These are phyloP conservation scores for Forsythia suspensa DNA, from an alignment of 257 asterid genomes.

Conservation along the genomic window DNA sequence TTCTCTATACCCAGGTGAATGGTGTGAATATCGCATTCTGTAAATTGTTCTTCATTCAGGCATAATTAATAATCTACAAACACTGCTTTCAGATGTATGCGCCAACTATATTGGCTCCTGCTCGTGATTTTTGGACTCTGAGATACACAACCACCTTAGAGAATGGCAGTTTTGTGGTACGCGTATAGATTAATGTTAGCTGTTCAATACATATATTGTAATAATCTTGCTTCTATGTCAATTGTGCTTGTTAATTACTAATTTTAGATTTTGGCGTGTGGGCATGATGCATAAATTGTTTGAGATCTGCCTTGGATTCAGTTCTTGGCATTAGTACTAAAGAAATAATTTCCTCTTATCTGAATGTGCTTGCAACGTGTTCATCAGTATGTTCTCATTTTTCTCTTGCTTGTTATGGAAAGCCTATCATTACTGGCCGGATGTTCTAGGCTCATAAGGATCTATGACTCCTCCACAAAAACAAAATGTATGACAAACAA, in stretches of 20 bases:
- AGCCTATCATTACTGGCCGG: neutral
- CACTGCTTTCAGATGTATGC: slow-evolving; percentile 69
- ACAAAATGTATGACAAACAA: neutral
- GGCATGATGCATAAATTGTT: neutral
- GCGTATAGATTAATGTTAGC: slow-evolving; percentile 22
- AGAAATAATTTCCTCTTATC: neutral
- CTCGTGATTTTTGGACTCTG: slow-evolving; percentile 97
- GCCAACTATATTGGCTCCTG: slow-evolving; percentile 93
- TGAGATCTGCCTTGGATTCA: neutral
- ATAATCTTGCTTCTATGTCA: neutral
- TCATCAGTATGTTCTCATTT: neutral
- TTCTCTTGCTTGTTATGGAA: neutral
- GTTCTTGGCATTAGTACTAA: neutral
- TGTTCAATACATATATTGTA: neutral
- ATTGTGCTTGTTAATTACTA: neutral
- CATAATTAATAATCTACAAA: neutral
- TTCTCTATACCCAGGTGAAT: slow-evolving; percentile 81
- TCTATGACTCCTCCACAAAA: neutral
- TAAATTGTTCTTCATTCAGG: neutral
- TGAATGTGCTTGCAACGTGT: neutral
- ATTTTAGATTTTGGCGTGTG: neutral
- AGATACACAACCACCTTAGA: slow-evolving; percentile 93
- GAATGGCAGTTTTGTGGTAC: slow-evolving; percentile 93
- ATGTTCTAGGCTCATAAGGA: neutral
- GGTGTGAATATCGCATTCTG: neutral